These are phyloP conservation scores for Fraxinus velutina DNA, from an alignment of 305 asterid genomes.

Conservation along the genomic window DNA sequence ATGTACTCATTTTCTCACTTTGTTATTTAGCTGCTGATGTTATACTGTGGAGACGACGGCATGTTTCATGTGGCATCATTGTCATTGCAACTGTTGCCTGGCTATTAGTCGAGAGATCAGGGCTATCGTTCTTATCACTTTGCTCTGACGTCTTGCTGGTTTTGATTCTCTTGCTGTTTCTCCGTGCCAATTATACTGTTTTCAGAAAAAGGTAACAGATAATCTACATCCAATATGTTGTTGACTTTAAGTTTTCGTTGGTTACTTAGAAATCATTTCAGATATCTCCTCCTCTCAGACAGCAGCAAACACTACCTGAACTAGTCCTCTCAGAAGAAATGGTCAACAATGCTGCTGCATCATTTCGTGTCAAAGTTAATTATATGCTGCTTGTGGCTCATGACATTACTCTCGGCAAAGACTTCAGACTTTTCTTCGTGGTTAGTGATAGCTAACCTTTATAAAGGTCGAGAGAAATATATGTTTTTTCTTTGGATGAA, in stretches of 20 bases:
- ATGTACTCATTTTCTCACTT: slow-evolving; percentile 29
- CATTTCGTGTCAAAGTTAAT: slow-evolving; percentile 86
- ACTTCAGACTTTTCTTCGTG: slow-evolving; percentile 86
- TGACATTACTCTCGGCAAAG: slow-evolving; percentile 92
- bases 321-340: slow-evolving; percentile 89
- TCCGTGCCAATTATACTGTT: slow-evolving; percentile 73
- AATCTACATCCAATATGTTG: slow-evolving; percentile 2
- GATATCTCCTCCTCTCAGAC: slow-evolving; percentile 44
- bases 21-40: slow-evolving; percentile 73
- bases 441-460: slow-evolving; percentile 38
- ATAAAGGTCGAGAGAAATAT: not conserved
- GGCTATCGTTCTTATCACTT: slow-evolving; percentile 73
- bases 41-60: slow-evolving; percentile 66
- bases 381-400: slow-evolving; percentile 95
- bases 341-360: slow-evolving; percentile 86
- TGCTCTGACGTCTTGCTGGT: slow-evolving; percentile 74
- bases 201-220: slow-evolving; percentile 51
- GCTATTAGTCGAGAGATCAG: slow-evolving; percentile 73
- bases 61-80: slow-evolving; percentile 64
- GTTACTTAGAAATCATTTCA: slow-evolving; percentile 22
- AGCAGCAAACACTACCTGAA: slow-evolving; percentile 66
- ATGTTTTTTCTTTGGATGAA: not conserved
- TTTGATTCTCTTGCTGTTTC: slow-evolving; percentile 64
- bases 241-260: slow-evolving; percentile 11
- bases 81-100: slow-evolving; percentile 74